phyloP scores from a whole-genome alignment of 495 filamentous ascomycete species.

The Aspergillus sclerotiicarbonarius region DNA sequence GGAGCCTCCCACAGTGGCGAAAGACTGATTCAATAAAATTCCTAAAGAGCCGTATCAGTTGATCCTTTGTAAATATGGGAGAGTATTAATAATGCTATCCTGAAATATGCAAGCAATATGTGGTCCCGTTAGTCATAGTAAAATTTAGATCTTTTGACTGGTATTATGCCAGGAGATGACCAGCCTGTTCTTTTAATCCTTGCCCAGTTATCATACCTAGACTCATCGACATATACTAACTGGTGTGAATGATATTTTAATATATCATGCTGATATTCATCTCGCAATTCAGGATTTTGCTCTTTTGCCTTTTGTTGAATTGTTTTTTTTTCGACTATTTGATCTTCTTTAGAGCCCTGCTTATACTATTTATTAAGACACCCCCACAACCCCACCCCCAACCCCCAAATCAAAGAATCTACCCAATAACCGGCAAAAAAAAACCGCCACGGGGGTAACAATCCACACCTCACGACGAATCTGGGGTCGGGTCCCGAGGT shows the following conservation, averaged over 20 bases:
- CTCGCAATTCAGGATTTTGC: constrained; percentile 30
- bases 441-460: too few species aligned
- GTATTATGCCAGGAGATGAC: constrained; percentile 31
- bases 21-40: constrained; percentile 43
- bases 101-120: constrained; percentile 41
- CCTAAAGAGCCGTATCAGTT: constrained; percentile 36
- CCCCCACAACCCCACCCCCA: too few species aligned
- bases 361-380: too few species aligned
- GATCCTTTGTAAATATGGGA: constrained; percentile 35
- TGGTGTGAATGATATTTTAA: constrained; percentile 31
- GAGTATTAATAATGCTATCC: constrained; percentile 32
- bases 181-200: constrained; percentile 30
- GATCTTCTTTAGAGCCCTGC: too few species aligned
- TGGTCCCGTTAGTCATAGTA: constrained; percentile 31
- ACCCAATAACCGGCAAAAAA: too few species aligned
- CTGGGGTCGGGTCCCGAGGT: too few species aligned
- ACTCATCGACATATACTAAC: constrained; percentile 36
- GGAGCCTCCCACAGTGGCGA: constrained; percentile 34
- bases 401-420: too few species aligned
- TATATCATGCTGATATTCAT: constrained; percentile 32
- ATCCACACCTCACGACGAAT: too few species aligned
- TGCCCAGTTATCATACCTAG: constrained; percentile 29
- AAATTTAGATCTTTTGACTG: constrained; percentile 32
- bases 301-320: constrained; percentile 11
- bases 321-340: constrained; percentile 11